Conservation (phyloP, 2,329 filamentous ascomycete genomes). For the Neonectria punicea region DNA sequence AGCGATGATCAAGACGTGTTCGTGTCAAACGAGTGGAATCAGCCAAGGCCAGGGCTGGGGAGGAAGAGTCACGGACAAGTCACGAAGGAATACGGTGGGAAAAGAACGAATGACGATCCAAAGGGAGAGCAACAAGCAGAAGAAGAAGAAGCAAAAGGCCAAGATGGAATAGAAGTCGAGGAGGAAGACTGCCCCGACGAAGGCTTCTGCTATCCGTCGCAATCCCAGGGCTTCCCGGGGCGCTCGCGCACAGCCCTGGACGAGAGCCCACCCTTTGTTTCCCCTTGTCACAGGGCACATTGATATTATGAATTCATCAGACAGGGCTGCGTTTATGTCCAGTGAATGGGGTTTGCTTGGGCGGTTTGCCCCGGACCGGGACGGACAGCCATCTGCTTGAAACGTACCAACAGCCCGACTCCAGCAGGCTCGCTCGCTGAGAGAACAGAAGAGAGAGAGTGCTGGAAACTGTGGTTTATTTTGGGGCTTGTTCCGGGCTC, state of each 20-base stretch:
- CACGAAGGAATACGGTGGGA: background rate
- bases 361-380: constrained; percentile 8
- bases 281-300: background rate
- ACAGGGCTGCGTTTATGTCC: no score
- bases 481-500: constrained; percentile 12
- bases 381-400: constrained; percentile 13
- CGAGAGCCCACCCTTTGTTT: constrained; percentile 12
- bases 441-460: background rate
- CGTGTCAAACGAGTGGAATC: constrained; percentile 30
- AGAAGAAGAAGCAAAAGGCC: background rate
- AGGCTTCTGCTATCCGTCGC: constrained; percentile 2
- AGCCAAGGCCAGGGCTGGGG: constrained; percentile 27
- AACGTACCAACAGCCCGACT: constrained; percentile 16
- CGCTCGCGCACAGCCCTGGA: constrained; percentile 16
- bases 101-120: background rate
- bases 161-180: background rate
- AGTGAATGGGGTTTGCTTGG: background rate
- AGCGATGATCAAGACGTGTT: constrained; percentile 13
- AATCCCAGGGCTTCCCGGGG: constrained; percentile 16
- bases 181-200: background rate
- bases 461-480: background rate
- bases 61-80: constrained; percentile 9
- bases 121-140: background rate
- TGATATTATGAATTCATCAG: no score
- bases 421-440: background rate